Evolutionary conservation across 768 basidiomycete species (phyloP), one percentile per base, ranked within the genome.

Genomic region (Butyriboletus loyo): DNA sequence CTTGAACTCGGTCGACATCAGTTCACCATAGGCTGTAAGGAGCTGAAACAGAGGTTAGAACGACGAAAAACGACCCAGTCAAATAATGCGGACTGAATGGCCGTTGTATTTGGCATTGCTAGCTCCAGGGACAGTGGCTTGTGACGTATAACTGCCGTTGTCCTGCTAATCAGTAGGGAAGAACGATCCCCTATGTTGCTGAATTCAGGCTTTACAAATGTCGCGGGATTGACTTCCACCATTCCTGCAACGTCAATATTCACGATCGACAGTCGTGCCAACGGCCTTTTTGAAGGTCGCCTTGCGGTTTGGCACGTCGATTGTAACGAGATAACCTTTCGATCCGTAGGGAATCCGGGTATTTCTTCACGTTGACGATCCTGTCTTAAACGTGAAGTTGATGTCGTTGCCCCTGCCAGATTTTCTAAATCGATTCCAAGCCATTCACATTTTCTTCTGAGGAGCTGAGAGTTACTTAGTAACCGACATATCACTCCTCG

Each of bases 391-490:
- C 52, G 90, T 82, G 55, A 89, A 65, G 46, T 82, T 75, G 59
- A 88, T 77, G 43, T 80, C 75, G 44, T 78, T 75, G 15, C 73
- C 66, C 19, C 87, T 79, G 3, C 77, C 76, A 10, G 87, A 87
- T 64, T 69, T 76, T 51, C 78, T 77, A 67, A 79, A 92, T 43
- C 84, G 75, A 65, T 94, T 90, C 89, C 90, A 92, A 41, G 90
- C 89, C 89, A 93, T 92, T 92, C 92, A 96, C 89, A 96, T 93
- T 49, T 94, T 89, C 72, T 95, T 93, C 66, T 92, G 89, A 19
- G 89, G 88, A 15, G 86, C 88, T 89, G 58, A 21, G 37, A 35
- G n/a, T 32, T 21, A 32, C 28, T 37, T 5, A 61, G 58, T 19
- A 46, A 46, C 10, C 22, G 40, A 37, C 28, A 35, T 43, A 38